Evolutionary conservation across 495 filamentous ascomycete species (phyloP), one percentile per base, ranked within the genome.

Genomic region (Daldinia grandis): DNA sequence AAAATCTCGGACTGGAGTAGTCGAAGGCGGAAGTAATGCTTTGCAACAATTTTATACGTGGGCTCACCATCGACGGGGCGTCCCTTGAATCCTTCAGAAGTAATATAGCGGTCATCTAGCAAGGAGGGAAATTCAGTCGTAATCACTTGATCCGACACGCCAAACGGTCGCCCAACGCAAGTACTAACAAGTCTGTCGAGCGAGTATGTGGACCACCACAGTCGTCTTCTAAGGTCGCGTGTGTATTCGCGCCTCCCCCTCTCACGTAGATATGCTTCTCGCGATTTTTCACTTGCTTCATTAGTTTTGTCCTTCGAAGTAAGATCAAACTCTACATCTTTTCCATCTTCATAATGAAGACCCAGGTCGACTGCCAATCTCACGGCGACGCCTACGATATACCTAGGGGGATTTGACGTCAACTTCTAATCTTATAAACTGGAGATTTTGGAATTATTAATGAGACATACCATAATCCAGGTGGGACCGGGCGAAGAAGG

Each of bases 201-300:
- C 31, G 92, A 94, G 76, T 98, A 98, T 1, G 93, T 92, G 80
- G 93, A 97, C 95, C 95, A 98, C 93, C 95, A 98, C 19, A 98
- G 82, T 28, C 95, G 87, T 64, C 95, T 86, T 53, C 94, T 88
- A 38, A 97, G 83, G 76, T 98, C 95, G 24, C 95, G 90, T 21
- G 92, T 84, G 87, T 93, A 98, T 81, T 97, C 89, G 51, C 92
- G 84, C 15, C 92, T 87, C 15, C 94, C 94, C 56, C 87, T 85
- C 79, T 95, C 85, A 44, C 75, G 76, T 49, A 68, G 37, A 14
- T 70, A 69, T 7, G 61, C 74, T 15, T 78, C 76, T 50, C 79
- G 77, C 17, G 68, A 40, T 56, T 74, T 78, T 6, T 79, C 78
- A 15, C 72, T 64, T 0, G 60, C 40, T 4, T 66, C 58, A 9